These are phyloP conservation scores for Monilinia polystroma DNA, from an alignment of 2,329 filamentous ascomycete species.

Conservation along the genomic window DNA sequence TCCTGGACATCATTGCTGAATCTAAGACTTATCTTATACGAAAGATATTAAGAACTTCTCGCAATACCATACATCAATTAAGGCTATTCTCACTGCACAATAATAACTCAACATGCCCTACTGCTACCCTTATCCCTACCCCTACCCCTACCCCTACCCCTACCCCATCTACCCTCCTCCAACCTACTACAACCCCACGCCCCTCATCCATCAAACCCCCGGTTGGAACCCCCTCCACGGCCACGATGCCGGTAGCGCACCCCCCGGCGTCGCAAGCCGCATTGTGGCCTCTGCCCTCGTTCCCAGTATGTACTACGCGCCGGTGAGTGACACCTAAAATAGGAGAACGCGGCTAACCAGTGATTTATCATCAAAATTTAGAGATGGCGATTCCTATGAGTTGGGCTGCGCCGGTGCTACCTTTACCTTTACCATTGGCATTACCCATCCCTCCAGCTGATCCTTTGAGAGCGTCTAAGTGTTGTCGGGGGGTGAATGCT, in stretches of 20 bases:
- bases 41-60: too few species aligned
- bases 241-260: neutral
- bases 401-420: neutral
- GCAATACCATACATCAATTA: too few species aligned
- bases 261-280: neutral
- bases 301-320: slow-evolving; percentile 7
- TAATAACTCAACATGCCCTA: neutral
- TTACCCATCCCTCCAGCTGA: fast-evolving
- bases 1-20: neutral
- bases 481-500: too few species aligned
- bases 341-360: neutral
- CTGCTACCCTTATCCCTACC: neutral
- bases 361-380: too few species aligned
- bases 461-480: neutral
- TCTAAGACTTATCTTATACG: too few species aligned
- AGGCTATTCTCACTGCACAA: neutral
- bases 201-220: neutral
- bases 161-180: neutral
- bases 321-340: neutral
- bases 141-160: neutral
- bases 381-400: too few species aligned
- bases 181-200: neutral
- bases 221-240: slow-evolving; percentile 1
- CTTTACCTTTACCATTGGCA: neutral
- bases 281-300: neutral